These are phyloP conservation scores for Thielaviopsis ethacetica DNA, from an alignment of 2,329 filamentous ascomycete species.

Conservation along the genomic window DNA sequence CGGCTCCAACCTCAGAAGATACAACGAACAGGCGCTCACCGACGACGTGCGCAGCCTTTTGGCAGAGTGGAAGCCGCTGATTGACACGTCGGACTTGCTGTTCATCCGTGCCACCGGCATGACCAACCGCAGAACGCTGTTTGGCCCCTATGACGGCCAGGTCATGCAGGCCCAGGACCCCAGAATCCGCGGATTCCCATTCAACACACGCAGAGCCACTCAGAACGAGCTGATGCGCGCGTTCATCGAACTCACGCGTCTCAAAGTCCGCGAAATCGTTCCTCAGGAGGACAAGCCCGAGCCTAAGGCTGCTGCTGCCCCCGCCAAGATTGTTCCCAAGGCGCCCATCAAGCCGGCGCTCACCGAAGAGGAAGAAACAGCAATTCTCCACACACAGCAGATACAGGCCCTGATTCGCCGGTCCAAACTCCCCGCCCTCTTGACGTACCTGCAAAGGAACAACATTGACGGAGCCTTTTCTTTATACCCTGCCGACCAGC, in stretches of 20 bases:
- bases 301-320: slow-evolving; percentile 19
- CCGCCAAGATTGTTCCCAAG: slow-evolving; percentile 25
- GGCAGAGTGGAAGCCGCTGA: slow-evolving; percentile 67
- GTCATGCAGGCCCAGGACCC: slow-evolving; percentile 65
- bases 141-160: slow-evolving; percentile 81
- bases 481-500: slow-evolving; percentile 56
- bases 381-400: slow-evolving; percentile 71
- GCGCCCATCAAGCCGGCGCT: slow-evolving; percentile 46
- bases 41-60: slow-evolving; percentile 77
- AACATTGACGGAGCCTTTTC: slow-evolving; percentile 52
- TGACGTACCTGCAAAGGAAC: slow-evolving; percentile 72
- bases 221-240: slow-evolving; percentile 88
- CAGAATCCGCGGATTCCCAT: slow-evolving; percentile 75
- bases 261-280: slow-evolving; percentile 69
- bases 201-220: slow-evolving; percentile 79
- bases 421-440: slow-evolving; percentile 72
- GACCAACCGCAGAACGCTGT: slow-evolving; percentile 74
- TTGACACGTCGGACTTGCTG: slow-evolving; percentile 69
- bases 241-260: slow-evolving; percentile 81
- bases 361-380: slow-evolving; percentile 70
- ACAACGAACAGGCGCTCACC: slow-evolving; percentile 81
- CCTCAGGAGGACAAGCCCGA: slow-evolving; percentile 37
- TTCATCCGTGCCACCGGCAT: slow-evolving; percentile 82
- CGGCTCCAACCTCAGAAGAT: slow-evolving; percentile 73
- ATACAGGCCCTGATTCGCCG: slow-evolving; percentile 75